Conservation (phyloP, 495 filamentous ascomycete genomes). For the Hypoxylon fuscum region DNA sequence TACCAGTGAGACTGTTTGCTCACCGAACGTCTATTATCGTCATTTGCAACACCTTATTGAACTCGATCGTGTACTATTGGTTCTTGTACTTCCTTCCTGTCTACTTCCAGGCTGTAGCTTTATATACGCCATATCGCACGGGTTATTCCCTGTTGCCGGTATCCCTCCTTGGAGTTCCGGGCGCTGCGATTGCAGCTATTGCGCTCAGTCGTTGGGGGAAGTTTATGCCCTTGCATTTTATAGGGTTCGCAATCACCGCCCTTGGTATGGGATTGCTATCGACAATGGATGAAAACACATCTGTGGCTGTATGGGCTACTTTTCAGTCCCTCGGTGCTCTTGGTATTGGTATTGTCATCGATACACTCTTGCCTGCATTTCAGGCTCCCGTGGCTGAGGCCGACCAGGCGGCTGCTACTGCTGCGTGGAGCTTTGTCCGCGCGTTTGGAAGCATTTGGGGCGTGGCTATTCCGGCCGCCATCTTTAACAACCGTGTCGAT, state of each 20-base stretch:
- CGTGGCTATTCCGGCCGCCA: conserved; percentile 55
- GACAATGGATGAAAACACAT: conserved; percentile 41
- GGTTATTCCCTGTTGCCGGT: conserved; percentile 52
- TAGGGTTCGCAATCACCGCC: conserved; percentile 48
- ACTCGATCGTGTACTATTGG: conserved; percentile 40
- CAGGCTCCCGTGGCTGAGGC: conserved; percentile 47
- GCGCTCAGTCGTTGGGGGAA: conserved; percentile 49
- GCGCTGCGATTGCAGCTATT: conserved; percentile 41
- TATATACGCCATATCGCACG: conserved; percentile 32
- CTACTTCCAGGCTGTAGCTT: conserved; percentile 56
- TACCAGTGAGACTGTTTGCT: conserved; percentile 37
- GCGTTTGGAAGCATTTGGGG: conserved; percentile 60
- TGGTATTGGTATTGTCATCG: conserved; percentile 46
- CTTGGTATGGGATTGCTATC: conserved; percentile 55
- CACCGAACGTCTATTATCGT: conserved; percentile 38
- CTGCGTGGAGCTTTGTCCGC: conserved; percentile 55
- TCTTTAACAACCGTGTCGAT: conserved; percentile 56
- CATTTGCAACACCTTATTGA: conserved; percentile 29
- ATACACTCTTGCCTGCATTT: conserved; percentile 47
- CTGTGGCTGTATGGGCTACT: conserved; percentile 38
- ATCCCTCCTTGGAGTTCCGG: conserved; percentile 42
- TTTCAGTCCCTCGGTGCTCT: conserved; percentile 34
- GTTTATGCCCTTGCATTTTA: conserved; percentile 54
- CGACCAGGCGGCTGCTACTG: conserved; percentile 51
- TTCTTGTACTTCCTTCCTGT: conserved; percentile 56